Evolutionary conservation across 805 yeast species (phyloP), one percentile per base, ranked within the genome.

Genomic region (Maudiozyma turicensis): DNA sequence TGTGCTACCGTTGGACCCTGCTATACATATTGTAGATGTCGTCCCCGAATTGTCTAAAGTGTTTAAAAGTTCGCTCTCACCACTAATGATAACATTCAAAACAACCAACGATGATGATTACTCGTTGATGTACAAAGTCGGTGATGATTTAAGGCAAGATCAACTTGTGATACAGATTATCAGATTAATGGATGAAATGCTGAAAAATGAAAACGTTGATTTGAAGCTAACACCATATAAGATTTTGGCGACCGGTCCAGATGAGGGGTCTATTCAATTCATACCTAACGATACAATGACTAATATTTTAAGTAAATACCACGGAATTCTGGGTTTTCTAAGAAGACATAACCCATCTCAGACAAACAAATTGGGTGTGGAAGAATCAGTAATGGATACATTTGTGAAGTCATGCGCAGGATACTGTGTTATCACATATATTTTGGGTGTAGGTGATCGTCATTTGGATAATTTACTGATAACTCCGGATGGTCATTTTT

Each of bases 341-440:
- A 78, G 77, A 54, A 70, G 73, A 31, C 84, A 87, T 55, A 82
- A 82, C 51, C 84, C 84, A 0, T 84, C 80, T 56, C 50, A 57
- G 6, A 53, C 52, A 14, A 66, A 62, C 6, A 71, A 64, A 15
- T 51, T 61, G 11, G 72, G 70, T 1, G 70, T 68, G 3, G 60
- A 63, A 32, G 63, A 59, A 5, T 78, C 77, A 55, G 86, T 82
- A 0, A 87, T 93, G 96, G 98, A 93, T 58, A 91, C 86, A 55
- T 93, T 86, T 67, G 91, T 93, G 6, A 80, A 90, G 55, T 87
- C 96, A 3, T 88, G 97, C 63, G 97, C 99, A 28, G 99, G 99
- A 0, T 93, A 93, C 62, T 93, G 97, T 71, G 98, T 93, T 1
- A 86, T 93, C 28, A 93, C 99, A 0, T 93, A 93, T 58, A 70